These are phyloP conservation scores for Catenaria anguillulae DNA, from an alignment of 371 early-diverging fungal genomes.

Conservation along the genomic window DNA sequence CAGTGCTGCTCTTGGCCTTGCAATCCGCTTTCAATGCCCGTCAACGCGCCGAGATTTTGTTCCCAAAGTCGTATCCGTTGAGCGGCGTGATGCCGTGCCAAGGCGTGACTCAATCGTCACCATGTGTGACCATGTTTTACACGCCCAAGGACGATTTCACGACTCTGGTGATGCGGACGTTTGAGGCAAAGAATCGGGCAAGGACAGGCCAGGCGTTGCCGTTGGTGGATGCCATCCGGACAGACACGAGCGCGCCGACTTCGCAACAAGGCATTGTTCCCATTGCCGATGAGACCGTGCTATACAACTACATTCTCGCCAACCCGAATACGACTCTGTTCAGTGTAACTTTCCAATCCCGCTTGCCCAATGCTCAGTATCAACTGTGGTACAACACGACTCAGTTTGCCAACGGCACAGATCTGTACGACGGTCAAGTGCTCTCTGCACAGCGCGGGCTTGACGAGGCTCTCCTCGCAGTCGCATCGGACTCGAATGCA, in stretches of 20 bases:
- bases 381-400: conserved; percentile 55
- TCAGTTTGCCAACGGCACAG: conserved; percentile 31
- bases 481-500: conserved; percentile 3
- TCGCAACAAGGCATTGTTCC: conserved; percentile 34
- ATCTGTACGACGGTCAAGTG: conserved; percentile 39
- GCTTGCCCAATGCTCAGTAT: conserved; percentile 36
- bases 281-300: conserved; percentile 35
- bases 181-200: conserved; percentile 24
- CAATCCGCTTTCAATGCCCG: conserved; percentile 39
- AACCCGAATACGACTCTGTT: conserved; percentile 47
- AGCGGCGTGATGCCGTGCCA: conserved; percentile 36
- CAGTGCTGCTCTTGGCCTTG: conserved; percentile 41
- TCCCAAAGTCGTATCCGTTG: conserved; percentile 34
- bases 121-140: conserved; percentile 51
- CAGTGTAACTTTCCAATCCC: conserved; percentile 29
- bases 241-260: conserved; percentile 13
- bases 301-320: conserved; percentile 42
- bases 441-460: conserved; percentile 40
- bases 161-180: conserved; percentile 28
- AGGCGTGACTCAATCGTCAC: conserved; percentile 13
- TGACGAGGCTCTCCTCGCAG: conserved; percentile 42
- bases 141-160: conserved; percentile 28
- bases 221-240: conserved; percentile 7
- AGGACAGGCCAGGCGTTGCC: conserved; percentile 20
- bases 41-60: conserved; percentile 24